Evolutionary conservation across 179 eudicot genomes (phyloP).

Genomic region (Spergularia azorica): DNA sequence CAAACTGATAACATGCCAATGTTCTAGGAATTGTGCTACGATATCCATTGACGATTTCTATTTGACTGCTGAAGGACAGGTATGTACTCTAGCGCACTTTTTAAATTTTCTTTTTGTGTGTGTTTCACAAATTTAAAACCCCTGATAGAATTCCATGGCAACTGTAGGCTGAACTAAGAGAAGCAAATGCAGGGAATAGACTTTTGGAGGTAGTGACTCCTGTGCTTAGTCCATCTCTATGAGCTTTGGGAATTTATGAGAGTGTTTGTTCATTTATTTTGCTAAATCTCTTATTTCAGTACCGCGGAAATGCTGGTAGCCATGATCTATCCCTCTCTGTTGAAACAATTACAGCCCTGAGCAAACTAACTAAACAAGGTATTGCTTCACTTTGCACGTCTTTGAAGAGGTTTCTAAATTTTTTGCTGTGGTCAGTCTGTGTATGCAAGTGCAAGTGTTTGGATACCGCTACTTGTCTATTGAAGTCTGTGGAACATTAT

Average conservation of each 20-base stretch:
- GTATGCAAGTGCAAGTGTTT: conserved; percentile 12
- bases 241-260: not conserved
- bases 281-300: conserved; percentile 45
- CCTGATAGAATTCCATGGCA: conserved; percentile 27
- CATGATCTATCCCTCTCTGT: conserved; percentile 85
- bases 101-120: conserved; percentile 12
- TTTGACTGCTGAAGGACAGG: conserved; percentile 92
- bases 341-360: conserved; percentile 77
- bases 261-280: conserved; percentile 15
- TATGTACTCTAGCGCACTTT: conserved; percentile 19
- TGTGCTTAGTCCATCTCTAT: not conserved
- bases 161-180: conserved; percentile 77
- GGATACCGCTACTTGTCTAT: conserved; percentile 5
- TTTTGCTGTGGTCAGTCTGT: not conserved
- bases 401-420: not conserved
- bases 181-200: conserved; percentile 72
- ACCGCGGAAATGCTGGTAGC: conserved; percentile 98
- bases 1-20: conserved; percentile 30
- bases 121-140: not conserved
- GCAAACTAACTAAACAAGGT: conserved; percentile 88
- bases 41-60: conserved; percentile 97
- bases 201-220: conserved; percentile 78
- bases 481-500: not conserved
- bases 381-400: conserved; percentile 3
- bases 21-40: conserved; percentile 80